Evolutionary conservation across 768 basidiomycete genomes (phyloP), one percentile per base, ranked within the genome.

Genomic region (Naganishia onofrii): DNA sequence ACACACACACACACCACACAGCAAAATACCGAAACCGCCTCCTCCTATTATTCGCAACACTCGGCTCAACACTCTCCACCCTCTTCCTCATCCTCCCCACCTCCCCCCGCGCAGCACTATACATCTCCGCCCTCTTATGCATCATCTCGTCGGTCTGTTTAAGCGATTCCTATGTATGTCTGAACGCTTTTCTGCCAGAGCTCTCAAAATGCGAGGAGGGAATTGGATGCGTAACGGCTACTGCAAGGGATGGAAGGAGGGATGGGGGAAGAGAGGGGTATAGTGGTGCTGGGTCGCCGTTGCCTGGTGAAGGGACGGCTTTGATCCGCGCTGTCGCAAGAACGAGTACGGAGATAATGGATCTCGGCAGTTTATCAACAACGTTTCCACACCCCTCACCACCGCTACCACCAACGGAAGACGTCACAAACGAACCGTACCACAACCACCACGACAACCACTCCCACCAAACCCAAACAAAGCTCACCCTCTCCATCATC

Each of bases 91-190:
- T 88, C 15, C 84, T 95, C 6, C 85, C 92, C 0, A 90, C 91
- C 0, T 81, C 87, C 0, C 90, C 90, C 0, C 82, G 86, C 0
- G 52, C 71, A 9, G 9, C 66, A 5, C n/a, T 73, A 31, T 65
- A 90, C 6, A 93, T 93, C 89, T 86, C 86, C 0, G 88, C 90
- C 0, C 75, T 89, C 0, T 83, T 96, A 3, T 89, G 90, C 0
- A 85, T 91, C 54, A 81, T 85, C 7, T 90, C 93, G 10, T 95
- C 94, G 76, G 88, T 93, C 15, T 87, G 88, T 2, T 96, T 96
- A 73, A 91, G 93, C 1, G 89, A 89, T 0, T 90, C 89, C 3
- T 84, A 89, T 12, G 94, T 97, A 3, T 93, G 92, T 23, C 87
- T 92, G 84, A 97, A 97, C 77, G 86, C 92, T 0, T 95, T 95